phyloP scores from a whole-genome alignment of 2,329 filamentous ascomycete species.

The Hypocreales sp. region DNA sequence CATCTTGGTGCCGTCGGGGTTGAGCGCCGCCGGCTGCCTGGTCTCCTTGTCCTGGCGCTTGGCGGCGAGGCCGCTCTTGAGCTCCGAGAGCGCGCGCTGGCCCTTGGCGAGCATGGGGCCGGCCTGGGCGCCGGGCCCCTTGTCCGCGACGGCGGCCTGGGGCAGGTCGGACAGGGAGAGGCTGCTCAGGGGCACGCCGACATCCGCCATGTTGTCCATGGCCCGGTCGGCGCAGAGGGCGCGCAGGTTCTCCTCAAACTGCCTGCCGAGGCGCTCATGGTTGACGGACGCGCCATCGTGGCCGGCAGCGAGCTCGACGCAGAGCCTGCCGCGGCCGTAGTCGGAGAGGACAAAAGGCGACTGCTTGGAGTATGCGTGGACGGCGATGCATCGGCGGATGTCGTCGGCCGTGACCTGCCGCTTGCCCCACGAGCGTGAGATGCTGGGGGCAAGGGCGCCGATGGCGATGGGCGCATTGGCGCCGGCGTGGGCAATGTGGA shows the following conservation, averaged over 20 bases:
- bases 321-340: constrained; percentile 39
- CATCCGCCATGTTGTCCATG: constrained; percentile 14
- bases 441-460: constrained; percentile 40
- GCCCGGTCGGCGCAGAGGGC: constrained; percentile 23
- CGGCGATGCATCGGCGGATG: constrained; percentile 48
- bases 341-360: constrained; percentile 30
- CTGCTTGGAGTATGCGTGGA: constrained; percentile 27
- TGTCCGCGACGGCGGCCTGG: constrained; percentile 17
- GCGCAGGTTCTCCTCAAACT: constrained; percentile 37
- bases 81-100: constrained; percentile 50
- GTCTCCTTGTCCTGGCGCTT: constrained; percentile 31
- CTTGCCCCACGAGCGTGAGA: constrained; percentile 59
- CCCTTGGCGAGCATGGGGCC: constrained; percentile 48
- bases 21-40: constrained; percentile 20
- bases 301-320: constrained; percentile 36
- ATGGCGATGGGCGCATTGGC: constrained; percentile 47
- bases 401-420: constrained; percentile 50
- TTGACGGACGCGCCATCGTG: constrained; percentile 24
- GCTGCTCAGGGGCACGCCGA: constrained; percentile 31
- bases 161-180: constrained; percentile 35
- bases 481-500: constrained; percentile 58
- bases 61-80: constrained; percentile 44
- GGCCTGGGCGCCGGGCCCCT: constrained; percentile 21
- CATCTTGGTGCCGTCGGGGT: constrained; percentile 36
- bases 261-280: constrained; percentile 34